Evolutionary conservation across 768 basidiomycete genomes (phyloP), one percentile per base, ranked within the genome.

Genomic region (Tephrocybe sp.): DNA sequence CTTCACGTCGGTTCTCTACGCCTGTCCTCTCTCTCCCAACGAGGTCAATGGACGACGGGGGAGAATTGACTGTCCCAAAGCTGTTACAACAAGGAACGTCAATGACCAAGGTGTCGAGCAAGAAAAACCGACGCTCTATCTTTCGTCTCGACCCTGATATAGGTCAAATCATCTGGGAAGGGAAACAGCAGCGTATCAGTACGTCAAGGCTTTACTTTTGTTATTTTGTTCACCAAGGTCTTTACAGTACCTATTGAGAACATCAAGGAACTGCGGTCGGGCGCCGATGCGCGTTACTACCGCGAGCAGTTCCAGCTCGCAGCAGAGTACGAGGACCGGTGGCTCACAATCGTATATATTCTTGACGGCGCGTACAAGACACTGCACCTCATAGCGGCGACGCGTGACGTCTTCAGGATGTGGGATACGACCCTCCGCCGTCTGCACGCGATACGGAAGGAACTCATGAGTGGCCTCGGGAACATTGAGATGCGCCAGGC

Each of bases 341-440:
- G 93, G 91, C 77, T 96, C 54, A 90, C 90, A 0, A 83, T 96
- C 72, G 79, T 94, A 51, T 94, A 96, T 64, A 81, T 90, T 44
- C 72, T 86, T 50, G 84, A 86, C 48, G 86, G 81, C 33, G 75
- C 75, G 36, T 93, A 91, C 77, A 96, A 93, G 72, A 86, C 89
- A 0, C 78, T 93, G 17, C 92, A 98, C 62, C 76, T 96, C 54
- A 79, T 96, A 55, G 86, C 91, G 0, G 74, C 85, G 0, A 85
- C 86, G 0, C 67, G 72, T 46, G 75, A 75, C 18, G 64, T 75
- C 1, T 75, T 74, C 54, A 57, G 58, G 8, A 81, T 89, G 56
- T 79, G 86, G 62, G 80, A 90, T 52, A 72, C 73, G 43, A 88
- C 89, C 0, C 67, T 96, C 14, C 78, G 80, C 24, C 77, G 80